A percentile compares a stretch with the other conserved stretches of the same genome.
Evolutionary conservation across 148 eudicot genomes (phyloP).

Genomic region (Linanthus parryae): DNA sequence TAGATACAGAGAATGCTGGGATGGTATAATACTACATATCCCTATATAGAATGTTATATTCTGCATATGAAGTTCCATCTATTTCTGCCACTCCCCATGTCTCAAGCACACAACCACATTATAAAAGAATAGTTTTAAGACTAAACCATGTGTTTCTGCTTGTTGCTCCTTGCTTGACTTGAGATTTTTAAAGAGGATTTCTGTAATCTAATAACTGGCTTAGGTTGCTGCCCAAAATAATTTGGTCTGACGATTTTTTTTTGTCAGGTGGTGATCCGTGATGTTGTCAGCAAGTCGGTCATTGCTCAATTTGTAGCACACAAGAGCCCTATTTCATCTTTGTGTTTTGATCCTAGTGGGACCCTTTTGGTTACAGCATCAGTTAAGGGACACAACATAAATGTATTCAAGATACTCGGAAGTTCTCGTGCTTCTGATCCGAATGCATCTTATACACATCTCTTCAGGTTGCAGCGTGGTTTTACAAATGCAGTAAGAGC

Average conservation of each 20-base stretch:
- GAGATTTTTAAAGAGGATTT: too few species aligned
- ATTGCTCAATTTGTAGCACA: conserved; percentile 87
- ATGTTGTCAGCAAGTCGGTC: conserved; percentile 55
- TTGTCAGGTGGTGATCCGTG: conserved; percentile 74
- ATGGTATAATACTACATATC: conserved; percentile 56
- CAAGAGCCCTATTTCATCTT: conserved; percentile 65
- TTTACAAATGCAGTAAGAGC: conserved; percentile 72
- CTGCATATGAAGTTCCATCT: background rate
- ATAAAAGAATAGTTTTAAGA: too few species aligned
- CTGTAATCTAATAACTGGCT: too few species aligned
- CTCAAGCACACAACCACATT: too few species aligned
- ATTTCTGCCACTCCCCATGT: background rate
- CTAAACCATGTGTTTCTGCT: too few species aligned
- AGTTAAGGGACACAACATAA: conserved; percentile 77
- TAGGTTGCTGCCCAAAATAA: background rate
- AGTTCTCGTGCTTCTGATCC: conserved; percentile 34
- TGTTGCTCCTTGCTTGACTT: too few species aligned
- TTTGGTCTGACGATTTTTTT: background rate
- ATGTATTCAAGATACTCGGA: conserved; percentile 66
- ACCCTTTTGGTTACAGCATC: conserved; percentile 85
- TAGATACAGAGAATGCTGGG: conserved; percentile 54
- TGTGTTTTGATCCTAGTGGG: conserved; percentile 92
- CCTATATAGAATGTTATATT: conserved; percentile 2
- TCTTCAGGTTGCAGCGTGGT: conserved; percentile 87
- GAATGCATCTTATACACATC: conserved; percentile 50